Percentiles rank a stretch among this genome's conserved stretches.
Evolutionary conservation across 2,329 filamentous ascomycete species (phyloP).

Genomic region (Myotisia sp.): DNA sequence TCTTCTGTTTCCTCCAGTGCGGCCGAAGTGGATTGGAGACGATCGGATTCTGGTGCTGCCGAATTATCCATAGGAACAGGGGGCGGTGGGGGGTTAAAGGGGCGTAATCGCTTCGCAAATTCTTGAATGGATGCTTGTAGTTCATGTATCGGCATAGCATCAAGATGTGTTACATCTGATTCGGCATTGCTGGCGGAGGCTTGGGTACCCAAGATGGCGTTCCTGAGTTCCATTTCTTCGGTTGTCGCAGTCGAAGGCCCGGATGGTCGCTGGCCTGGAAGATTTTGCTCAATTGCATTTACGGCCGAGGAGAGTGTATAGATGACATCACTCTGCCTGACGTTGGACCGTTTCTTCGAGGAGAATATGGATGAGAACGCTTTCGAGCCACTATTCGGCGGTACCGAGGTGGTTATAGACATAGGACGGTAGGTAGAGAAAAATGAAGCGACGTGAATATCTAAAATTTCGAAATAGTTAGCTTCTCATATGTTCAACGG

Average conservation of each 20-base stretch:
- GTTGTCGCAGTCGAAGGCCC: conserved; percentile 30
- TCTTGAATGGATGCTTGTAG: conserved; percentile 54
- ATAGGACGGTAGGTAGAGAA: conserved; percentile 94
- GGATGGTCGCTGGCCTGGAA: conserved; percentile 17
- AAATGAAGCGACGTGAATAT: conserved; percentile 77
- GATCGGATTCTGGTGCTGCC: conserved; percentile 24
- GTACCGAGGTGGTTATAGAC: conserved; percentile 70
- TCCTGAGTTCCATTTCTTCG: conserved; percentile 23
- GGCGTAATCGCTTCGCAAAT: conserved; percentile 56
- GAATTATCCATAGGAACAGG: conserved; percentile 46
- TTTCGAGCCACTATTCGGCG: conserved; percentile 54
- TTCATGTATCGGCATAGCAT: conserved; percentile 40
- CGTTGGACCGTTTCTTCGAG: conserved; percentile 35
- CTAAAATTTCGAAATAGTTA: conserved; percentile 35
- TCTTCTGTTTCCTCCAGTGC: conserved; percentile 15
- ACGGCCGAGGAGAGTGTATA: conserved; percentile 45
- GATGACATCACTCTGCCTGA: conserved; percentile 44
- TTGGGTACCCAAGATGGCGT: conserved; percentile 18
- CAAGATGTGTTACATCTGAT: conserved; percentile 25
- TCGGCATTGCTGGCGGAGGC: conserved; percentile 19
- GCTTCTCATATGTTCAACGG: conserved; percentile 2
- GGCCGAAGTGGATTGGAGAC: conserved; percentile 21
- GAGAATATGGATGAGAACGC: conserved; percentile 77
- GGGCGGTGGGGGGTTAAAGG: conserved; percentile 72
- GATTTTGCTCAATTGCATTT: conserved; percentile 29